Conservation (phyloP, 805 yeast genomes). For the Lipomyces kockii region DNA sequence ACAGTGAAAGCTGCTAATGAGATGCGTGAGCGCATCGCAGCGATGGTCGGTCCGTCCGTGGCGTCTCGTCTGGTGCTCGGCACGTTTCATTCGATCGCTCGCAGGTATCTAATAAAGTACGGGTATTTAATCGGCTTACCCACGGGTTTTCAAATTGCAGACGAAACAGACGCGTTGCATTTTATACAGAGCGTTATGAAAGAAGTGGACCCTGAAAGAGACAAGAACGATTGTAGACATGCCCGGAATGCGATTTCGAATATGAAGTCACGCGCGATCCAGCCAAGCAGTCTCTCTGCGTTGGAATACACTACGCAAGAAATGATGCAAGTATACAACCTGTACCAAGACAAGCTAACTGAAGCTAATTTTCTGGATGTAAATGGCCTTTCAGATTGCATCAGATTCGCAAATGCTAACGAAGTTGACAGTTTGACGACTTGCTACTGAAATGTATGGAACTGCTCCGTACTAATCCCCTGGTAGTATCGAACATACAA, state of each 20-base stretch:
- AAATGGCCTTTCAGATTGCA: conserved; percentile 1
- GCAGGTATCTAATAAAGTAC: conserved; percentile 58
- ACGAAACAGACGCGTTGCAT: conserved; percentile 62
- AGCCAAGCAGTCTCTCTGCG: not conserved
- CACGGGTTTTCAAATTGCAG: conserved; percentile 58
- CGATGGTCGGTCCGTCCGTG: conserved; percentile 38
- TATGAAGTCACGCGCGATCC: conserved; percentile 33
- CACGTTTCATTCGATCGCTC: conserved; percentile 87
- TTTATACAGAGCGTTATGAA: conserved; percentile 47
- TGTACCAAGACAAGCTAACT: conserved; percentile 57
- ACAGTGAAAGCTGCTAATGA: conserved; percentile 92
- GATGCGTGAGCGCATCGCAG: conserved; percentile 65
- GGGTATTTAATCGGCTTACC: conserved; percentile 55
- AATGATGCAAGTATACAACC: conserved; percentile 49
- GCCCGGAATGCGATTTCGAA: conserved; percentile 18
- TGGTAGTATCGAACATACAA: conserved; percentile 55
- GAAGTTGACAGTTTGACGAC: conserved; percentile 70
- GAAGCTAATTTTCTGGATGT: conserved; percentile 53
- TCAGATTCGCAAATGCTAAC: not conserved
- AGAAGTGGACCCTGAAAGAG: conserved; percentile 32
- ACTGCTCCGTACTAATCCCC: conserved; percentile 53
- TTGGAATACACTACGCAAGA: conserved; percentile 9
- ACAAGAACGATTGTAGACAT: conserved; percentile 10
- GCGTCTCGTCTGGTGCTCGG: conserved; percentile 65
- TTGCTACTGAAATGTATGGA: conserved; percentile 61